Evolutionary conservation across 345 rosid species (phyloP), one percentile per base, ranked within the genome.

Genomic region (Hirschfeldia incana): DNA sequence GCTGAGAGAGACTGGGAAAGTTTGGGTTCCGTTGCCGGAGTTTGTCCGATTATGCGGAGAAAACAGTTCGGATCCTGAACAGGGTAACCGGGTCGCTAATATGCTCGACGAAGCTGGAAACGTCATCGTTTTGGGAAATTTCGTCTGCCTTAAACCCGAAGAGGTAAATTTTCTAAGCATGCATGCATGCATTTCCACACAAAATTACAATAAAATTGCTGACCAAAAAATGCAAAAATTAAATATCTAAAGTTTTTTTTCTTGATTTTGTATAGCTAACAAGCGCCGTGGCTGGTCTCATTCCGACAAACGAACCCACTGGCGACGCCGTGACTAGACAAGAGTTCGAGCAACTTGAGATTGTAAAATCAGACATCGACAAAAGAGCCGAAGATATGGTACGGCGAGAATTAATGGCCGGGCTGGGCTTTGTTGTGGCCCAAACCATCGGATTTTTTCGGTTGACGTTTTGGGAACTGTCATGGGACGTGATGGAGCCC

Each of bases 401-500:
- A 30, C 87, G 91, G 2, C 78, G 86, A 29, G 99, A 96, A 53
- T 89, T 96, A 16, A 92, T 94, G 97, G 65, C 84, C 1, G 99
- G 97, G 5, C 82, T 96, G 8, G 91, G 87, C 29, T 87, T 80
- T 82, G 42, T 92, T 4, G 81, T 89, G 62, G 84, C 86, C 70
- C 98, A 96, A 85, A 96, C 97, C 0, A 82, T 85, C 0, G 97
- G 84, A 9, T 88, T 90, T 87, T 87, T 95, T 91, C 87, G 98
- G 88, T 85, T 95, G 32, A 95, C 99, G 2, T 96, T 96, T 76
- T 96, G 99, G 99, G 99, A 96, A 76, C 87, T 96, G 5, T 85
- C 97, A 1, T 96, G 99, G 99, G 99, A 96, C 76, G 97, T 96
- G 34, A 96, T 96, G 99, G 99, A 96, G 75, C 99, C 99, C 13